Conservation (phyloP, 768 basidiomycete species). For the Basidioascus undulatus region DNA sequence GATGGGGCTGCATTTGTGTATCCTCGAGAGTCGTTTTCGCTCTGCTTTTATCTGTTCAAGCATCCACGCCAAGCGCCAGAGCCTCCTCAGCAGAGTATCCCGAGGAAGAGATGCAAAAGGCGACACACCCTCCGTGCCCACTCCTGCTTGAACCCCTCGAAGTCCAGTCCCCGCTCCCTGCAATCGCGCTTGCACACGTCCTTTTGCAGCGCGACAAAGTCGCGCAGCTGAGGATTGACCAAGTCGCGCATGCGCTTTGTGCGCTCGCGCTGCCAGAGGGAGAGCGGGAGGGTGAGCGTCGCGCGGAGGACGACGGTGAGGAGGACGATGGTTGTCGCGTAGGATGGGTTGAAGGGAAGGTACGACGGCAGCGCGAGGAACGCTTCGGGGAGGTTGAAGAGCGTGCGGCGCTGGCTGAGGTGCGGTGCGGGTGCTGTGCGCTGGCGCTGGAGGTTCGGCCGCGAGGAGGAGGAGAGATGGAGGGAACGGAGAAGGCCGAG, state of each 20-base stretch:
- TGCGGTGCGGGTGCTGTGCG: too few species aligned
- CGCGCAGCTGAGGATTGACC: conserved; percentile 16
- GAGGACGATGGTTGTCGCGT: conserved; percentile 17
- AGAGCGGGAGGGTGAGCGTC: conserved; percentile 16
- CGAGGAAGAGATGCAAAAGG: too few species aligned
- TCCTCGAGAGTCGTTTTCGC: conserved; percentile 1
- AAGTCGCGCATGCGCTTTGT: conserved; percentile 11
- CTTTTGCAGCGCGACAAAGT: conserved; percentile 13
- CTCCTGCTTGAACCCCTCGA: conserved; percentile 16
- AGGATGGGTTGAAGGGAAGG: conserved; percentile 12
- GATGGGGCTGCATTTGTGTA: conserved; percentile 16
- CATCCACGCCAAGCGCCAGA: neutral
- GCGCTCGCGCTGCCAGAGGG: conserved; percentile 17
- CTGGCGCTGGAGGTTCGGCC: neutral
- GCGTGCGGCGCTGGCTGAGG: neutral
- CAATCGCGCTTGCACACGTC: conserved; percentile 13
- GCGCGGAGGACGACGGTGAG: conserved; percentile 16
- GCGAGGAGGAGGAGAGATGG: neutral
- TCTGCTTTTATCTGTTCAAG: conserved; percentile 5
- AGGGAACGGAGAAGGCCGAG: neutral
- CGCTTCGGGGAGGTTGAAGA: conserved; percentile 2
- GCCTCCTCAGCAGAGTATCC: conserved; percentile 13
- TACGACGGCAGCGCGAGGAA: conserved; percentile 11
- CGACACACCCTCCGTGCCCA: too few species aligned
- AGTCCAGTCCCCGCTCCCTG: conserved; percentile 13